phyloP scores from a whole-genome alignment of 176 grass and related monocot genomes.

The Eragrostis nindensis region DNA sequence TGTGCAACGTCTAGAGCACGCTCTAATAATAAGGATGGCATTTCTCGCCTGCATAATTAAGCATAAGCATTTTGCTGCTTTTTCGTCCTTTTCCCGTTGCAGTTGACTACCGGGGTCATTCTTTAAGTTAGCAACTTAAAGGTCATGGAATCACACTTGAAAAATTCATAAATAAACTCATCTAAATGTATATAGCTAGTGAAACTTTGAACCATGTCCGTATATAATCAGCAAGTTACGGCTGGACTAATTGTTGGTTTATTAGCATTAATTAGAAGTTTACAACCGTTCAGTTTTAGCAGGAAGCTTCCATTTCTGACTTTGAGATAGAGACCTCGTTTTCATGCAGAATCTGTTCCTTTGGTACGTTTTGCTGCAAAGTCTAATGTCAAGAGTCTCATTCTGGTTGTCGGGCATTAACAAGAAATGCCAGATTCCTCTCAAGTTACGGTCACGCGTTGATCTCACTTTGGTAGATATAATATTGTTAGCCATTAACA shows the following conservation, averaged over 20 bases:
- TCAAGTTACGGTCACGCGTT: background rate
- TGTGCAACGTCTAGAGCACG: background rate
- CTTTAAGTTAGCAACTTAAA: background rate
- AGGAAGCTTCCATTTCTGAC: constrained; percentile 28
- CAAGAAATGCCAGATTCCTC: constrained; percentile 26
- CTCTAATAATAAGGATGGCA: background rate
- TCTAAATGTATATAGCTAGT: background rate
- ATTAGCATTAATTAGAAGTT: too few relatives aligned
- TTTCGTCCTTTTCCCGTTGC: background rate
- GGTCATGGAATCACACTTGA: background rate
- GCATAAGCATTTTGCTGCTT: background rate
- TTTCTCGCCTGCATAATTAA: background rate
- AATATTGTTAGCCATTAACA: background rate
- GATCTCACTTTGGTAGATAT: constrained; percentile 17
- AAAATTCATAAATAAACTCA: background rate
- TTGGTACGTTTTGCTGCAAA: background rate
- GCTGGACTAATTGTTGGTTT: background rate
- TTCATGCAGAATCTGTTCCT: constrained; percentile 28
- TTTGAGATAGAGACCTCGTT: constrained; percentile 5
- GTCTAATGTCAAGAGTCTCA: background rate
- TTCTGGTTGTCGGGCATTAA: constrained; percentile 46
- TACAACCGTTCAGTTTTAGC: constrained; percentile 2
- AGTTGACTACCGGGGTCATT: background rate
- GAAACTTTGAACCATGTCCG: too few relatives aligned
- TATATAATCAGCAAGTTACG: background rate